Conservation (phyloP, 2,329 filamentous ascomycete species). For the Fusarium sp. region DNA sequence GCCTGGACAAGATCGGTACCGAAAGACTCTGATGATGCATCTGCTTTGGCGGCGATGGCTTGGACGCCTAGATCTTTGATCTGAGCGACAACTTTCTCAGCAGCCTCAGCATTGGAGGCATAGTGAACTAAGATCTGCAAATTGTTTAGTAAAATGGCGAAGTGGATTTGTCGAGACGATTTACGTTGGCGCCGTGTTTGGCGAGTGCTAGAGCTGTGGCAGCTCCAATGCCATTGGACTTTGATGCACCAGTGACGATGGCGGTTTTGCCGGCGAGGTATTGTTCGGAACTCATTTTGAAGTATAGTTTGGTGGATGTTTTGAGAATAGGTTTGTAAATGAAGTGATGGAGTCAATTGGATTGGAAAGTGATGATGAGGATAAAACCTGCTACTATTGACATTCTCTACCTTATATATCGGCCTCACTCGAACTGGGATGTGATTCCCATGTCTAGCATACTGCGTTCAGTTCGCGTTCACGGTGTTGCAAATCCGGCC, state of each 20-base stretch:
- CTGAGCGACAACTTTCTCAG: not conserved
- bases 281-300: constrained; percentile 38
- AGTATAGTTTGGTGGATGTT: not conserved
- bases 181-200: constrained; percentile 15
- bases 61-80: constrained; percentile 3
- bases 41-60: constrained; percentile 11
- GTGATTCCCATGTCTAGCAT: not conserved
- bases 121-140: constrained; percentile 2
- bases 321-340: not conserved
- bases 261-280: constrained; percentile 46
- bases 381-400: not conserved
- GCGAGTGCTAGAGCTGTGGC: constrained; percentile 7
- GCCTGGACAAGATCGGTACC: constrained; percentile 8
- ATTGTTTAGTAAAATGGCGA: accelerated
- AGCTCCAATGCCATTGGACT: constrained; percentile 13
- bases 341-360: not conserved
- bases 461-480: not conserved
- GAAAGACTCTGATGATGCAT: not conserved
- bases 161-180: accelerated
- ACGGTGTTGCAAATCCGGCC: not conserved
- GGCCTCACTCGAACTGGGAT: not conserved
- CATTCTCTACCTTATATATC: not conserved
- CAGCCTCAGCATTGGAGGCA: not conserved
- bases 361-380: not conserved
- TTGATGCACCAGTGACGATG: constrained; percentile 42